Evolutionary conservation across 2,329 filamentous ascomycete genomes (phyloP).

Genomic region (Aspergillus phoenicis): DNA sequence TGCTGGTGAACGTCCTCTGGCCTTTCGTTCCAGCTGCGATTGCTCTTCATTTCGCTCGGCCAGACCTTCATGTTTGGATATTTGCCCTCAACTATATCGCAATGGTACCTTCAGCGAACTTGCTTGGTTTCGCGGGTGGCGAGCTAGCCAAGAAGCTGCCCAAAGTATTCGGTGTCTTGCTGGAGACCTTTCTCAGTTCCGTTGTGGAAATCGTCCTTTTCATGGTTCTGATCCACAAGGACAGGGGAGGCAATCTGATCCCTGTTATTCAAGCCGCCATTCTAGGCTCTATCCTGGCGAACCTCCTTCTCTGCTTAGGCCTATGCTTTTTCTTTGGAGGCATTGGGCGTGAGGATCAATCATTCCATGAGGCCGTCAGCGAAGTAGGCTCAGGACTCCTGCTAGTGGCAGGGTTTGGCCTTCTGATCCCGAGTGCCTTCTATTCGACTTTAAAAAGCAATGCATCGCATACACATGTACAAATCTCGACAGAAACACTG

Average conservation of each 20-base stretch:
- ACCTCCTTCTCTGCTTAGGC: constrained; percentile 77
- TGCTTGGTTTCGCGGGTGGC: constrained; percentile 73
- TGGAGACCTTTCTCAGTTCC: constrained; percentile 66
- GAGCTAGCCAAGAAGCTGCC: constrained; percentile 74
- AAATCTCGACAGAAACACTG: constrained; percentile 47
- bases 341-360: constrained; percentile 65
- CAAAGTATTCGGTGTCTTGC: constrained; percentile 60
- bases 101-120: constrained; percentile 75
- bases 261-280: constrained; percentile 83
- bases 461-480: constrained; percentile 43
- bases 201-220: constrained; percentile 83
- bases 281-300: constrained; percentile 79
- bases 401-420: constrained; percentile 69
- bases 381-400: constrained; percentile 78
- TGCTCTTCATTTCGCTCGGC: constrained; percentile 60
- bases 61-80: constrained; percentile 62
- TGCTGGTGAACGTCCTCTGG: constrained; percentile 71
- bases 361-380: constrained; percentile 73
- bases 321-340: constrained; percentile 79
- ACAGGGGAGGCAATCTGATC: constrained; percentile 50
- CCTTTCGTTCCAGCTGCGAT: constrained; percentile 73
- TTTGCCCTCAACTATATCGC: constrained; percentile 74
- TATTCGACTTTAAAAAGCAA: constrained; percentile 48
- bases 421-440: constrained; percentile 50
- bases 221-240: constrained; percentile 68